Conservation (phyloP, 371 early-diverging fungal genomes). For the Mortierella sp. region DNA sequence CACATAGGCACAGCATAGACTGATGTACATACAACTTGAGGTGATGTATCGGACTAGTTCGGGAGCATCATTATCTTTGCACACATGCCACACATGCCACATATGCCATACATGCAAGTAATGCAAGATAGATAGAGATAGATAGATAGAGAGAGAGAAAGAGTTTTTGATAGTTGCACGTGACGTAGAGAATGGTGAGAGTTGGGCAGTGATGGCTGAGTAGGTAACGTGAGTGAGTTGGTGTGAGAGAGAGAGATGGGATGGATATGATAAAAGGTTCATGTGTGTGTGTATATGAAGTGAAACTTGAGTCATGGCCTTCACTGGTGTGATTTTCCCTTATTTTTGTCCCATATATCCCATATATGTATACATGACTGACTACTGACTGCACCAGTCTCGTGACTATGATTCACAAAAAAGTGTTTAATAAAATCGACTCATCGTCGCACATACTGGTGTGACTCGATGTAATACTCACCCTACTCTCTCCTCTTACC, state of each 20-base stretch:
- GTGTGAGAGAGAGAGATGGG: too few relatives aligned
- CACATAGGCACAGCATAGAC: too few relatives aligned
- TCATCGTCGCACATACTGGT: constrained; percentile 5
- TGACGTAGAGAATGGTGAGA: constrained; percentile 1
- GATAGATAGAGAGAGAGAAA: too few relatives aligned
- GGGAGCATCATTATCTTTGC: too few relatives aligned
- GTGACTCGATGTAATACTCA: constrained; percentile 12
- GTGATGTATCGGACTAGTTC: too few relatives aligned
- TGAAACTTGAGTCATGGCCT: not conserved
- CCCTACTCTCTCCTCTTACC: not conserved
- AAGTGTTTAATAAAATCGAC: not conserved
- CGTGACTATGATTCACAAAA: not conserved
- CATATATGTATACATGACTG: not conserved
- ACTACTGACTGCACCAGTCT: not conserved
- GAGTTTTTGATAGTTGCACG: not conserved
- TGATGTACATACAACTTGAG: too few relatives aligned
- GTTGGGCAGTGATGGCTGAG: not conserved
- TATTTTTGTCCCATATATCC: too few relatives aligned
- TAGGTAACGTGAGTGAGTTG: not conserved
- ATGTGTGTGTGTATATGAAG: not conserved
- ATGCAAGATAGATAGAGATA: too few relatives aligned
- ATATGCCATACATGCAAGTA: too few relatives aligned
- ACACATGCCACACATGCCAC: too few relatives aligned
- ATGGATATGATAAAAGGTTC: too few relatives aligned
- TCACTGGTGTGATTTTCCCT: not conserved